Evolutionary conservation across 2,329 filamentous ascomycete genomes (phyloP).

Genomic region (Taxawa tesnikishii): DNA sequence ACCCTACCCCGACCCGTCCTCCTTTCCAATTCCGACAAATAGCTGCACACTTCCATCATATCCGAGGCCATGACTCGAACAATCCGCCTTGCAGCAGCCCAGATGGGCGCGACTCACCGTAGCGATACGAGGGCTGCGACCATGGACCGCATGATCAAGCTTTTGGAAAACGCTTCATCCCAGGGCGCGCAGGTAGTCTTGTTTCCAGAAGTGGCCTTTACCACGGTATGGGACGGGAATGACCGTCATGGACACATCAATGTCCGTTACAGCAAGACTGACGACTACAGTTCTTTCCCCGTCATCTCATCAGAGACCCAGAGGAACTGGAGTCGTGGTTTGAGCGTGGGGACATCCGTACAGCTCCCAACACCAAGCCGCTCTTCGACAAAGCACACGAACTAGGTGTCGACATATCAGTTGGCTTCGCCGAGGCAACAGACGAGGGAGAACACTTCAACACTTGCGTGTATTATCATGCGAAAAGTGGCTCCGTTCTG

Average conservation of each 20-base stretch:
- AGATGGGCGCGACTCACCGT: slow-evolving; percentile 36
- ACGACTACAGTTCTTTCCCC: slow-evolving; percentile 34
- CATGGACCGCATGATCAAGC: slow-evolving; percentile 34
- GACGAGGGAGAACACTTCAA: slow-evolving; percentile 34
- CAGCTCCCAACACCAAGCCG: slow-evolving; percentile 29
- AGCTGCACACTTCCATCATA: no score
- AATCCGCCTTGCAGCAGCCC: slow-evolving; percentile 37
- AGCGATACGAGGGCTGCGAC: slow-evolving; percentile 26
- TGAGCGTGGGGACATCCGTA: slow-evolving; percentile 30
- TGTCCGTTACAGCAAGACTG: slow-evolving; percentile 3
- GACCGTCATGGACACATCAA: no score
- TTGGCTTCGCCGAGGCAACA: slow-evolving; percentile 40
- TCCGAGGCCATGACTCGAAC: slow-evolving; percentile 21
- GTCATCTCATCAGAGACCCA: slow-evolving; percentile 32
- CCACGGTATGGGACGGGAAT: slow-evolving; percentile 24
- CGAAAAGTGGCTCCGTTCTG: slow-evolving; percentile 25
- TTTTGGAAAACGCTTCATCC: slow-evolving; percentile 31
- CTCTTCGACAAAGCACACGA: slow-evolving; percentile 35
- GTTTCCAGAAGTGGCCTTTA: slow-evolving; percentile 41
- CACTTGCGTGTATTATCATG: slow-evolving; percentile 38
- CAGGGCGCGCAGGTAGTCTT: slow-evolving; percentile 35
- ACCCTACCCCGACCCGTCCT: no score
- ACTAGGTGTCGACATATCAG: slow-evolving; percentile 35
- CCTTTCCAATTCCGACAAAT: no score
- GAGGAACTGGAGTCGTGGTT: slow-evolving; percentile 35